These are phyloP conservation scores for Nematocida sp. DNA, from an alignment of 371 early-diverging fungal genomes.

Conservation along the genomic window DNA sequence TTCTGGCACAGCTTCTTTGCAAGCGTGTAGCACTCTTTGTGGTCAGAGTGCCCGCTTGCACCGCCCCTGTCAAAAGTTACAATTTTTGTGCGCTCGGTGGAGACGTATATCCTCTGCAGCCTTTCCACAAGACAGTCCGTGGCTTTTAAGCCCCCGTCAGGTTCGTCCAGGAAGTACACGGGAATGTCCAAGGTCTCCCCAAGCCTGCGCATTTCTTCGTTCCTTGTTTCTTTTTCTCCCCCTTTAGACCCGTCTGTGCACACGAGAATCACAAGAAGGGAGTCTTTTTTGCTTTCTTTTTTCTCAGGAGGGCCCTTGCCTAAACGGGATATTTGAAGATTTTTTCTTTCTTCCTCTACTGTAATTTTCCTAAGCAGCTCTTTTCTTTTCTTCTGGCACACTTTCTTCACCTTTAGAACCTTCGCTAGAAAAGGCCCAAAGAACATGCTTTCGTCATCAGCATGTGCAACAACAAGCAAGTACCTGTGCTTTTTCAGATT, in stretches of 20 bases:
- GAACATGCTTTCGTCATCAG: conserved; percentile 99
- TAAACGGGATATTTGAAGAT: no score
- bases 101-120: conserved; percentile 13
- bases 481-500: conserved; percentile 10
- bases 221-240: conserved; percentile 64
- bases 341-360: conserved; percentile 69
- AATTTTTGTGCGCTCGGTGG: conserved; percentile 64
- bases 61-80: conserved; percentile 85
- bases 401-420: no score
- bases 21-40: conserved; percentile 73
- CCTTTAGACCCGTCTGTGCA: conserved; percentile 70
- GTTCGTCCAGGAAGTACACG: conserved; percentile 36
- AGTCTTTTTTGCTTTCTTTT: no score
- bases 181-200: conserved; percentile 5
- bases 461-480: conserved; percentile 82
- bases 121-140: conserved; percentile 16
- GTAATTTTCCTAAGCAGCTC: conserved; percentile 76
- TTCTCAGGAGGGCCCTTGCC: no score
- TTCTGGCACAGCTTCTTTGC: conserved; percentile 65
- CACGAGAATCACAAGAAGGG: conserved; percentile 67
- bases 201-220: conserved; percentile 42
- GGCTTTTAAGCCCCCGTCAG: conserved; percentile 55
- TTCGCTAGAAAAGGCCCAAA: conserved; percentile 78
- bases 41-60: conserved; percentile 83
- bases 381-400: conserved; percentile 64